Evolutionary conservation across 805 yeast genomes (phyloP), one percentile per base, ranked within the genome.

Genomic region (Monosporozyma aerobia): DNA sequence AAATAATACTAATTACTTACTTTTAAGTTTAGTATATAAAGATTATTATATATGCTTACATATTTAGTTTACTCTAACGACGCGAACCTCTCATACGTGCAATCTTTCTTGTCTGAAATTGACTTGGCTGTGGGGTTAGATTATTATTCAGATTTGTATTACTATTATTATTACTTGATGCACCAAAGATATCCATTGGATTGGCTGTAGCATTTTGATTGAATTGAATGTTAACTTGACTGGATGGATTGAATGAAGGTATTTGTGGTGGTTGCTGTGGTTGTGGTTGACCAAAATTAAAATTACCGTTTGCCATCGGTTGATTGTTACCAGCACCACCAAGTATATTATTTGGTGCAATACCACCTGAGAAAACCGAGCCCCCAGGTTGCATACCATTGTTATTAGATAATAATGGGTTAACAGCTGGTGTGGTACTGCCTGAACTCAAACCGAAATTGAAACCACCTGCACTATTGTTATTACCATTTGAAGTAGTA

Each of bases 51-150:
- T 32, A 32, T 47, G 35, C 7, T 35, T 32, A 41, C 14, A 45
- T 40, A 47, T 33, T 4, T 29, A 7, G 5, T 11, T 10, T 5
- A 19, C 9, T 5, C 13, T 51, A 57, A 33, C 70, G 59, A 54
- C 68, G 61, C 27, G 65, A 53, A 19, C 55, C 58, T 53, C 69
- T 61, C 68, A 65, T 65, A 50, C 70, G 59, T 19, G 69, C 69
- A 22, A 65, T 44, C 41, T 56, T 57, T 49, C 69, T 63, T 22
- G 47, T 47, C 16, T 47, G 47, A 27, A 50, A 29, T 30, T 19
- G 47, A 25, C 51, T 54, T 23, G 54, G 50, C 32, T 48, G 53
- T 13, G 51, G 49, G 9, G 47, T 46, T 32, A 22, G 11, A 23
- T 22, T 41, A 32, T 37, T 29, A 25, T 43, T 9, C 44, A 22